Conservation (phyloP, 2,329 filamentous ascomycete genomes). For the Trichophyton rubrum region DNA sequence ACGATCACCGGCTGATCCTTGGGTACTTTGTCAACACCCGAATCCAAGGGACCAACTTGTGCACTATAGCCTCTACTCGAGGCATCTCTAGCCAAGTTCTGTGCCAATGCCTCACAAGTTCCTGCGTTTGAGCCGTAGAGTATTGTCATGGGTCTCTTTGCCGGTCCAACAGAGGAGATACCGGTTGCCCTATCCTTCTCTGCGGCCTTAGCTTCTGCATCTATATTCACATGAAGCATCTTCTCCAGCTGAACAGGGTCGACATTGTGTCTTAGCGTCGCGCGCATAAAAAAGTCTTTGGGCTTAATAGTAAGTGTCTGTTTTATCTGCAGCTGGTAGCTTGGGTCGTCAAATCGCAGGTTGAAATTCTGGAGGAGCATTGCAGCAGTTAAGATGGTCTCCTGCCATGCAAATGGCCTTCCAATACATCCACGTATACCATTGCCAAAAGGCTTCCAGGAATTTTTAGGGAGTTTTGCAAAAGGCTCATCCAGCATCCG, state of each 20-base stretch:
- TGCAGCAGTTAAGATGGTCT: neutral
- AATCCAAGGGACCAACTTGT: neutral
- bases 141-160: neutral
- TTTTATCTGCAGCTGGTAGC: neutral
- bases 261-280: neutral
- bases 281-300: neutral
- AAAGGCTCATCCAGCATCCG: neutral
- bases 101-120: neutral
- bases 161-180: neutral
- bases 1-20: neutral
- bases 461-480: neutral
- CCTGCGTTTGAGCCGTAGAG: neutral
- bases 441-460: neutral
- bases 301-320: neutral
- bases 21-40: neutral
- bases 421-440: neutral
- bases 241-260: neutral
- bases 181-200: neutral
- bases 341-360: neutral
- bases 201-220: neutral
- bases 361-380: constrained; percentile 1
- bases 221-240: neutral
- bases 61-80: neutral
- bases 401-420: constrained; percentile 2
- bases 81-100: neutral